Percentiles rank a stretch among this genome's conserved stretches.
These are phyloP conservation scores for Populus euphratica DNA, from an alignment of 345 rosid species.

Conservation along the genomic window DNA sequence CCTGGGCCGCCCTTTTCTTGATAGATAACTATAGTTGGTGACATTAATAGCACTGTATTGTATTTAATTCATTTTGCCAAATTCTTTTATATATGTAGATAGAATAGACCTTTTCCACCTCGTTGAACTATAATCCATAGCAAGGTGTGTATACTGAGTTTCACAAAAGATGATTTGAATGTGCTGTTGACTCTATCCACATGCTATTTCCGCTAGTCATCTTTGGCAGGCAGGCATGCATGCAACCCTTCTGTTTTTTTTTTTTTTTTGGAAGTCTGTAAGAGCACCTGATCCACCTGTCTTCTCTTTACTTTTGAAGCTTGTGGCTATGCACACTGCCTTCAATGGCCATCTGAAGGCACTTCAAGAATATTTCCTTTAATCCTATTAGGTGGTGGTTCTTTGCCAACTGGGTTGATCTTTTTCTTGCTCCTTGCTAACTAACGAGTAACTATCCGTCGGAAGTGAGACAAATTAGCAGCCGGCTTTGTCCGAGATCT, in stretches of 20 bases:
- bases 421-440: not conserved
- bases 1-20: not conserved
- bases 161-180: slow-evolving; percentile 89
- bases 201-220: slow-evolving; percentile 90
- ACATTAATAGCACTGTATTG: not conserved
- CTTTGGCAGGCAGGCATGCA: slow-evolving; percentile 89
- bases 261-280: not conserved
- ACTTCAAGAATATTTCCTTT: slow-evolving; percentile 90
- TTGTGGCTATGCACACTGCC: slow-evolving; percentile 89
- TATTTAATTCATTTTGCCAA: not conserved
- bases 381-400: not conserved
- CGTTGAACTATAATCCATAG: not conserved
- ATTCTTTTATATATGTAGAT: not conserved
- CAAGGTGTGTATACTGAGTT: slow-evolving; percentile 27
- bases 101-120: not conserved
- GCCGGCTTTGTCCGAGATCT: not conserved
- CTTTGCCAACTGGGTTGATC: not conserved
- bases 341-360: slow-evolving; percentile 94
- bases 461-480: slow-evolving; percentile 4
- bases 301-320: slow-evolving; percentile 50
- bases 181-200: slow-evolving; percentile 75
- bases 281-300: slow-evolving; percentile 11
- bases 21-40: not conserved
- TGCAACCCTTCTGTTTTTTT: slow-evolving; percentile 10
- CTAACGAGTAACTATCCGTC: not conserved